phyloP scores from a whole-genome alignment of 768 basidiomycete genomes.

The Coprinopsis strossmayeri region DNA sequence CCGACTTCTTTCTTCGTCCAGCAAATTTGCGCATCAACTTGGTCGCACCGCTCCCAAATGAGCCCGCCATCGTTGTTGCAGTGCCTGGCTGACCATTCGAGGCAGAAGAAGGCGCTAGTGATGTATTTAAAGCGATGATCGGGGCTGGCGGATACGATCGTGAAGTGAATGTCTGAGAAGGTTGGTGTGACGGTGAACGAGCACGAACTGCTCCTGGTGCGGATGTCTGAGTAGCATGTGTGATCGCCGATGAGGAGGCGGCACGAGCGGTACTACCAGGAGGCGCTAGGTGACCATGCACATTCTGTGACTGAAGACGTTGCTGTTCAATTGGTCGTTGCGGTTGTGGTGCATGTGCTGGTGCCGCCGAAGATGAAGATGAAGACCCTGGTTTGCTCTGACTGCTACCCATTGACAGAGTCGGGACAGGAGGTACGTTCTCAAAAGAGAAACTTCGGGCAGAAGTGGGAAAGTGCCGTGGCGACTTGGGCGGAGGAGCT shows the following conservation, averaged over 20 bases:
- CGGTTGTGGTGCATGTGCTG: not conserved
- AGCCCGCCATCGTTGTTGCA: constrained; percentile 4
- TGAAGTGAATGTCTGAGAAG: constrained; percentile 5
- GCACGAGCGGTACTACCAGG: constrained; percentile 95
- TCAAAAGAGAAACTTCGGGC: not conserved
- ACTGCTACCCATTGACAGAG: constrained; percentile 7
- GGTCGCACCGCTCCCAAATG: constrained; percentile 22
- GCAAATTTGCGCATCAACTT: constrained; percentile 57
- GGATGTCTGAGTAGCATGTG: not conserved
- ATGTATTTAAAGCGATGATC: not conserved
- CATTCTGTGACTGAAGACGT: not conserved
- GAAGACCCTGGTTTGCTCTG: constrained; percentile 12
- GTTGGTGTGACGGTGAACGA: not conserved
- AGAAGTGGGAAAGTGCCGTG: constrained; percentile 1
- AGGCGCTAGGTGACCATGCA: constrained; percentile 36
- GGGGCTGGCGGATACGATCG: constrained; percentile 5
- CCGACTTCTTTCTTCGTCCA: constrained; percentile 50
- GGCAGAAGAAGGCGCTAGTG: not conserved
- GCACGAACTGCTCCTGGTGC: not conserved
- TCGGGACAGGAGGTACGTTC: constrained; percentile 1
- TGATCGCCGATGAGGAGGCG: constrained; percentile 5
- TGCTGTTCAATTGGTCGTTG: not conserved
- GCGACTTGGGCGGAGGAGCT: constrained; percentile 10
- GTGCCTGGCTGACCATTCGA: constrained; percentile 9
- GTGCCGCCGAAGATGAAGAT: not conserved